These are phyloP conservation scores for Russula dissimulans DNA, from an alignment of 768 basidiomycete species.

Conservation along the genomic window DNA sequence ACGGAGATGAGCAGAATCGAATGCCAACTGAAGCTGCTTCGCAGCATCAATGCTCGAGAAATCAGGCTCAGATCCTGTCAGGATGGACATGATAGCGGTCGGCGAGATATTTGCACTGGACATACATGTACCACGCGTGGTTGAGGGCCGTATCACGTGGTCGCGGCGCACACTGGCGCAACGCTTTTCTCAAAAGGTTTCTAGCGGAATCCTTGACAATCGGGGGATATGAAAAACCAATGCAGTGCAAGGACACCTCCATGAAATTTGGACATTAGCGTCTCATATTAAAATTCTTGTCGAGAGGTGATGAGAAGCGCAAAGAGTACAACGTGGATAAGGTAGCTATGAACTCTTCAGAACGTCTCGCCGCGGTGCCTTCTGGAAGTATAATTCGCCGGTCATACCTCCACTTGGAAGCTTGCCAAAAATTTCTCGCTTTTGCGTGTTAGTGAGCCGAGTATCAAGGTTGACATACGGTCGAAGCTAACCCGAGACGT, in stretches of 20 bases:
- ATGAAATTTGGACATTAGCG: too few species aligned
- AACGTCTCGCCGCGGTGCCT: constrained; percentile 21
- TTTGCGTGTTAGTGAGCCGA: constrained; percentile 27
- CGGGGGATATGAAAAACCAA: too few species aligned
- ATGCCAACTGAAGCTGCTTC: constrained; percentile 8
- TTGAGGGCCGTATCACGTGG: too few species aligned
- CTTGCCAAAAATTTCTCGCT: constrained; percentile 27
- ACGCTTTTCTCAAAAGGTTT: too few species aligned
- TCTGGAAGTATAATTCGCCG: constrained; percentile 25
- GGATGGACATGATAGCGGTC: constrained; percentile 1
- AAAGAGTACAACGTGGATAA: background rate
- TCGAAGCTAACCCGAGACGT: constrained; percentile 40
- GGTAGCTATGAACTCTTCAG: background rate
- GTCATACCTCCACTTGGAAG: constrained; percentile 28
- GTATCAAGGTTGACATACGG: constrained; percentile 53
- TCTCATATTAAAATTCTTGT: too few species aligned
- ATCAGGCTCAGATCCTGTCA: background rate
- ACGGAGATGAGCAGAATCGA: constrained; percentile 14
- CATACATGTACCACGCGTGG: too few species aligned
- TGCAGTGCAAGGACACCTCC: too few species aligned
- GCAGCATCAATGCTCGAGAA: constrained; percentile 6
- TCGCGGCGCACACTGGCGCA: too few species aligned
- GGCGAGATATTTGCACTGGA: background rate
- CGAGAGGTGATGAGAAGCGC: background rate
- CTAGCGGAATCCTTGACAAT: too few species aligned